Evolutionary conservation across 140 eudicot genomes (phyloP), one percentile per base, ranked within the genome.

Genomic region (Bidens hawaiensis): DNA sequence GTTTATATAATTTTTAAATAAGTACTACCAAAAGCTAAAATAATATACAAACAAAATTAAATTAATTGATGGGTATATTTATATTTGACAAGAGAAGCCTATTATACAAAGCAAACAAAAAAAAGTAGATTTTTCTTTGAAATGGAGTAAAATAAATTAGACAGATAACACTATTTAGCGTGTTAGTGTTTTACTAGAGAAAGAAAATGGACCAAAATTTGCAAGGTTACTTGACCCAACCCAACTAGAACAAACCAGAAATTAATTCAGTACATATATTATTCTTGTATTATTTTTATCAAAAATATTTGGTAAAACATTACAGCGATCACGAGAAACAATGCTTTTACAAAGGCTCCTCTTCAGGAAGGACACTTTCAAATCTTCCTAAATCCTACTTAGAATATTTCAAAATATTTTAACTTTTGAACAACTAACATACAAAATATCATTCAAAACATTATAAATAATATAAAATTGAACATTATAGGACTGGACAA

Each of bases 261-360:
- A 6, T 34, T 34, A 34, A 6, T 34, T 34, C 0, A 36, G 12
- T 2, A 11, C 43, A 38, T 0, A 38, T 12, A 38, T 38, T 11
- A 10, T 38, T 38, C 45, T 38, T 48, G 9, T 22, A 50, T 4
- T 10, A 7, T 22, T 4, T 2, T 12, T 50, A 13, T 0, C 28
- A 25, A n/a, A 24, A 25, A 24, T 25, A 26, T 1, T 1, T 53
- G 38, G 18, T 24, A 51, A 13, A 55, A 27, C 6, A 27, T 55
- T n/a, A 52, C 10, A 43, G 12, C 36, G 38, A 61, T 61, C 53
- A 61, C 53, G 34, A 61, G 7, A 61, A 61, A 61, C 12, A 0
- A 22, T 61, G 67, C 38, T 33, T 26, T 21, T 61, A 13, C 30
- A 36, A 22, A 60, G 52, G 66, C 66, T 60, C 51, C 64, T 19